A percentile compares a stretch with the other conserved stretches of the same genome.
Evolutionary conservation across 2,329 filamentous ascomycete genomes (phyloP).

Genomic region (Verticillium nubilum): DNA sequence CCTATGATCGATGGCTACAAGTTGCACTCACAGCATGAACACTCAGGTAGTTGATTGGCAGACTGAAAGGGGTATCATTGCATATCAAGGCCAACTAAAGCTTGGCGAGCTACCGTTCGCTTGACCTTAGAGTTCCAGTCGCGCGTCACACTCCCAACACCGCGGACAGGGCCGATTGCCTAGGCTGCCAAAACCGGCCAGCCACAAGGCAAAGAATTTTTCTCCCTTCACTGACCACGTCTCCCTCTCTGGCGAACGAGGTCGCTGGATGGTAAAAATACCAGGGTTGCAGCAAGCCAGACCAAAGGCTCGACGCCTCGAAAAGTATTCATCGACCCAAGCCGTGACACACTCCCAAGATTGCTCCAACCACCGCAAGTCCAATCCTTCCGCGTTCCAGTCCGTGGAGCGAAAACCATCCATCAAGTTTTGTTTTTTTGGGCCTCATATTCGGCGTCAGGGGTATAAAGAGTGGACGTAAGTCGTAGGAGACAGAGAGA

Average conservation of each 20-base stretch:
- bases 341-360: neutral
- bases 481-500: slow-evolving; percentile 13
- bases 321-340: neutral
- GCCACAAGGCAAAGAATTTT: neutral
- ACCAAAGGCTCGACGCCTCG: neutral
- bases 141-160: neutral
- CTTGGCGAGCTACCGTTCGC: neutral
- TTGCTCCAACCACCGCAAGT: neutral
- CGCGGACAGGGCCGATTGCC: neutral
- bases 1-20: no score
- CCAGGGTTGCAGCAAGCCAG: neutral
- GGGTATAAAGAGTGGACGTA: slow-evolving; percentile 16
- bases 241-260: neutral
- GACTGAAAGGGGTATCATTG: slow-evolving; percentile 13
- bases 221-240: neutral
- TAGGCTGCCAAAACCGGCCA: neutral
- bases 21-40: no score
- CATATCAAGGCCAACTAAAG: slow-evolving; percentile 10
- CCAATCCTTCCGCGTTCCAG: neutral
- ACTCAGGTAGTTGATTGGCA: neutral
- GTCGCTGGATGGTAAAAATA: neutral
- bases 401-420: neutral
- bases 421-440: neutral
- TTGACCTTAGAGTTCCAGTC: neutral
- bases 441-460: slow-evolving; percentile 8